Evolutionary conservation across 495 filamentous ascomycete genomes (phyloP).

Genomic region (Parmelia sp.): DNA sequence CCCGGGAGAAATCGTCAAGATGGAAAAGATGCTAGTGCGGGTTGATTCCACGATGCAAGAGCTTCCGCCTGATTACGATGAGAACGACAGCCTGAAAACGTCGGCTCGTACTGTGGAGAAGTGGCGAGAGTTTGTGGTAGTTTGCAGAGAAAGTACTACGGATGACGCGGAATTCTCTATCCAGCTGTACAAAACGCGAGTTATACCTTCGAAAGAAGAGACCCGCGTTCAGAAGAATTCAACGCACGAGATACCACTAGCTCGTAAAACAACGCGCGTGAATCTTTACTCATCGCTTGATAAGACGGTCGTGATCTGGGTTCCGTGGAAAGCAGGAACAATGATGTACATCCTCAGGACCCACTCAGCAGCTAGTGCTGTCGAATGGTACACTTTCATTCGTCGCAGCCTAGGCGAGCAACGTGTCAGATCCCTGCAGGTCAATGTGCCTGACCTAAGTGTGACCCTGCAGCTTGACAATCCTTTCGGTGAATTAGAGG

Average conservation of each 20-base stretch:
- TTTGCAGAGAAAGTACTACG: conserved; percentile 53
- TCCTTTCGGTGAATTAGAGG: conserved; percentile 54
- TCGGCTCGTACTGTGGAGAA: conserved; percentile 57
- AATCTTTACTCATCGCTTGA: conserved; percentile 68
- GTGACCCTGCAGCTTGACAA: conserved; percentile 56
- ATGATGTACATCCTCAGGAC: conserved; percentile 63
- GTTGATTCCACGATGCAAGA: conserved; percentile 52
- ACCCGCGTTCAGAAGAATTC: conserved; percentile 44
- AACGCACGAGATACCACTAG: conserved; percentile 52
- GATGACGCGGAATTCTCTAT: conserved; percentile 52
- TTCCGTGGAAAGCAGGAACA: conserved; percentile 49
- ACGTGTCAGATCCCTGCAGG: conserved; percentile 51
- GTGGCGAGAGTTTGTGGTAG: conserved; percentile 67
- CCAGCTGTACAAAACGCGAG: conserved; percentile 64
- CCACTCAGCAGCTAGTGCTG: conserved; percentile 55
- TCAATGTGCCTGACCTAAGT: conserved; percentile 63
- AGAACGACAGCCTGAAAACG: conserved; percentile 58
- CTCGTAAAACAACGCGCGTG: conserved; percentile 48
- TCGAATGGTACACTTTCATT: conserved; percentile 74
- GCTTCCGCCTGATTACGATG: conserved; percentile 58
- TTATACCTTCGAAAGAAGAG: conserved; percentile 58
- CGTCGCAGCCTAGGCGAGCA: conserved; percentile 55
- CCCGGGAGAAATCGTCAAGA: conserved; percentile 63
- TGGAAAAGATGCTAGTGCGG: conserved; percentile 68
- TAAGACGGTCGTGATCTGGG: conserved; percentile 66